Conservation (phyloP, 73 alveolate species). For the Symbiodinium pilosum region DNA sequence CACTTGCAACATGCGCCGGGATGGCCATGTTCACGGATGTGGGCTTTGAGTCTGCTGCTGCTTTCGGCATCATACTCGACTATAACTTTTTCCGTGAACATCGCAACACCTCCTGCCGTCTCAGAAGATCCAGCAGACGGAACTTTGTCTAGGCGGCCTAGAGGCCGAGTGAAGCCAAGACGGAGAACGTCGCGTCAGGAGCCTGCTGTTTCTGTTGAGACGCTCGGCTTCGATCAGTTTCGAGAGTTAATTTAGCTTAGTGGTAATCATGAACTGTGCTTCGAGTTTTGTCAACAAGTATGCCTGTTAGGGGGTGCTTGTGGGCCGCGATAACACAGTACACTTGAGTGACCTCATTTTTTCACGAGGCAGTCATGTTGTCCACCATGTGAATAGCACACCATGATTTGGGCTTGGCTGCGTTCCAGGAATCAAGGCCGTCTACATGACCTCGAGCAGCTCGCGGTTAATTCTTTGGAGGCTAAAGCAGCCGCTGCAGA, state of each 20-base stretch:
- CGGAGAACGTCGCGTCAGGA: conserved; percentile 15
- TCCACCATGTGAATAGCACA: background rate
- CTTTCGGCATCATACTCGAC: background rate
- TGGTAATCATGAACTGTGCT: no score
- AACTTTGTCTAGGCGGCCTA: background rate
- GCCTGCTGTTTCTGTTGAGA: conserved; percentile 51
- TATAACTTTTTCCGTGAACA: background rate
- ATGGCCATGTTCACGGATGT: no score
- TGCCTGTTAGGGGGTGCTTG: no score
- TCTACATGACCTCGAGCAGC: background rate
- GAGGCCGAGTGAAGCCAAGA: background rate
- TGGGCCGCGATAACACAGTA: no score
- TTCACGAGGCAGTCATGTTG: no score
- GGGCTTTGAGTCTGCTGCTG: background rate
- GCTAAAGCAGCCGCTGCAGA: background rate
- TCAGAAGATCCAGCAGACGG: background rate
- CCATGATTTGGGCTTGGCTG: background rate
- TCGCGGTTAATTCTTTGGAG: background rate
- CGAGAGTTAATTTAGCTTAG: no score
- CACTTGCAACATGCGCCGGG: no score
- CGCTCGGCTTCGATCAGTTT: background rate
- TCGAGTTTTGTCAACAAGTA: no score
- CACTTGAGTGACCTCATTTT: no score
- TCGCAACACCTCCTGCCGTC: background rate
- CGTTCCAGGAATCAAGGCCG: conserved; percentile 12